Base-by-base conservation (phyloP, 306 rosid species). In the Quercus robur region DNA sequence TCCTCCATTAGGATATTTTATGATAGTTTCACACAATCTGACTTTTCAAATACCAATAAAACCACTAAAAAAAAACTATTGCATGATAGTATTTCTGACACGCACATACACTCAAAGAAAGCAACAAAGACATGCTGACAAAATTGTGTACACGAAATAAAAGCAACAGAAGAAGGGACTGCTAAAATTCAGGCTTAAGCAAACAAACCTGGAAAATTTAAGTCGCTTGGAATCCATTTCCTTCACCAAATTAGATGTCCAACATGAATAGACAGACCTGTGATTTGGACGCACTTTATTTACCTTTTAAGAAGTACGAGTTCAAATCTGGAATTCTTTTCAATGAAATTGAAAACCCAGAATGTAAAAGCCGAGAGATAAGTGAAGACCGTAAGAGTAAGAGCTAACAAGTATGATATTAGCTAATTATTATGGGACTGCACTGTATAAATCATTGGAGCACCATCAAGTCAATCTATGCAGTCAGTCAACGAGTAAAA, bases 121-220 rank as follows among this genome's bases (percentile, higher is more conserved):
- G 54, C 14, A 49, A 49, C 15, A 49, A 10, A 28, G 33, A 17
- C 15, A 44, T 57, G 17, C 21, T 30, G 41, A 78, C 17, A 56
- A 28, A 63, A 56, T 54, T 1, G 44, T 28, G 25, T 19, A 20
- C 14, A 30, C 10, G 62, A 25, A 56, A 78, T 57, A 71, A 44
- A 38, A 58, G 71, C 61, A 66, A 82, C 11, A 15, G 26, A 52
- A 23, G 31, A 25, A 2, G 17, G 54, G 38, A 21, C 21, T 23
- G 18, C 7, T 20, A 9, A 20, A 68, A 10, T 55, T n/a, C 6
- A 81, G 55, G 79, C 26, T 56, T 78, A 41, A 70, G 71, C 57
- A 18, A 70, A 84, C 92, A 68, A 78, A 94, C 98, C 97, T 94
- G 52, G 84, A 88, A 90, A 82, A 81, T 75, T 79, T 89, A 21